Percentiles rank a stretch among this genome's conserved stretches.
These are phyloP conservation scores for Lachancea sp. DNA, from an alignment of 805 yeast species.

Conservation along the genomic window DNA sequence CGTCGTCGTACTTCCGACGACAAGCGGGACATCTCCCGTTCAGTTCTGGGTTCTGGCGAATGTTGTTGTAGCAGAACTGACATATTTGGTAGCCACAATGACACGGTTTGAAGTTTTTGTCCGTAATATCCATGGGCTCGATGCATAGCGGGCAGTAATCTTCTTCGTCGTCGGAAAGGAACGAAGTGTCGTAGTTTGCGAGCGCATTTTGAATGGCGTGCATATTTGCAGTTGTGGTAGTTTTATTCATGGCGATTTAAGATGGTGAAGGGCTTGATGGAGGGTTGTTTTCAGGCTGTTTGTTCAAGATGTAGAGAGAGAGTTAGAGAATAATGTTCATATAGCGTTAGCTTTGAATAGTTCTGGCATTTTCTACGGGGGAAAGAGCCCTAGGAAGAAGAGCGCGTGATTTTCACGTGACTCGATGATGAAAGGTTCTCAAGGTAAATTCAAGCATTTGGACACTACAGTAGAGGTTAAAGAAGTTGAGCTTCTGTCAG, in stretches of 20 bases:
- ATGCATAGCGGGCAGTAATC: conserved; percentile 80
- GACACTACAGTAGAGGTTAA: no score
- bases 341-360: not conserved
- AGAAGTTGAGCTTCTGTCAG: no score
- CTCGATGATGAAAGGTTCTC: no score
- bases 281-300: not conserved
- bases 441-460: no score
- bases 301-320: not conserved
- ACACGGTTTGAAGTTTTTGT: conserved; percentile 96
- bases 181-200: conserved; percentile 30
- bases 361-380: not conserved
- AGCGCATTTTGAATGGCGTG: conserved; percentile 29
- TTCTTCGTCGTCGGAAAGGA: conserved; percentile 33
- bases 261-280: not conserved
- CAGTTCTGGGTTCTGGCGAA: conserved; percentile 88
- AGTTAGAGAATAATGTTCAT: no score
- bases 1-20: conserved; percentile 89
- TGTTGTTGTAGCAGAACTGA: conserved; percentile 96
- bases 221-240: conserved; percentile 18
- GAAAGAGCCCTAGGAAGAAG: not conserved
- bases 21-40: conserved; percentile 98
- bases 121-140: conserved; percentile 96
- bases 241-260: conserved; percentile 3
- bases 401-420: no score
- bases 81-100: conserved; percentile 99